Evolutionary conservation across 139 green algal genomes (phyloP).

Genomic region (Chlamydomonas sp.): DNA sequence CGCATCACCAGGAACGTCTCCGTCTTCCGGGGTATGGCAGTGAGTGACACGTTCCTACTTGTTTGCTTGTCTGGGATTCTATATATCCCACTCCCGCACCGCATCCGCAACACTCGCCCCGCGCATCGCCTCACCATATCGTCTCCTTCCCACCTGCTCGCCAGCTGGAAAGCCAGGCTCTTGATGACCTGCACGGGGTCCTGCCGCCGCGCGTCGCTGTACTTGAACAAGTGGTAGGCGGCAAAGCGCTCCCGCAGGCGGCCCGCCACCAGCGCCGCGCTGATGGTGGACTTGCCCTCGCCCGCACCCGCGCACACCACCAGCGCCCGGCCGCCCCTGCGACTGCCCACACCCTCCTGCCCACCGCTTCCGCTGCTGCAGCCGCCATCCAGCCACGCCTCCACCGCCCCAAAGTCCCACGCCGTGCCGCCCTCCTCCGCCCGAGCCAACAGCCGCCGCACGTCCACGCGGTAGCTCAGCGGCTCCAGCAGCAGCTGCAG

Average conservation of each 20-base stretch:
- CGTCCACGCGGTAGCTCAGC: conserved; percentile 36
- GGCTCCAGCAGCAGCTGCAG: conserved; percentile 43
- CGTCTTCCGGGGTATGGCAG: no score
- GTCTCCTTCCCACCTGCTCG: neutral
- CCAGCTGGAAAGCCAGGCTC: conserved; percentile 43
- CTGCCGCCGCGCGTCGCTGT: conserved; percentile 38
- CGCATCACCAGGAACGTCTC: no score
- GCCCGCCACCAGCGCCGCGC: neutral
- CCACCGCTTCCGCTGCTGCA: neutral
- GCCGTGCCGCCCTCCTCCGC: neutral
- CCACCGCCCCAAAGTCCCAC: neutral
- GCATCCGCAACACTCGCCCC: no score
- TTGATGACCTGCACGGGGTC: conserved; percentile 38
- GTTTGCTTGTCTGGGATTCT: no score
- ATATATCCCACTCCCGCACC: no score
- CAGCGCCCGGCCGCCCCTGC: neutral
- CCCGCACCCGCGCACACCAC: conserved; percentile 39
- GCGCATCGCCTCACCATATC: no score
- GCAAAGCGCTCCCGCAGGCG: neutral
- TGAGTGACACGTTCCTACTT: no score
- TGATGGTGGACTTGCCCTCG: conserved; percentile 44
- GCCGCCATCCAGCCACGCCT: neutral
- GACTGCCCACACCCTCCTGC: neutral
- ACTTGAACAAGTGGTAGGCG: conserved; percentile 28
- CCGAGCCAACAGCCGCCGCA: conserved; percentile 1